Conservation (phyloP, 2,329 filamentous ascomycete genomes). For the Corynespora cassiicola region DNA sequence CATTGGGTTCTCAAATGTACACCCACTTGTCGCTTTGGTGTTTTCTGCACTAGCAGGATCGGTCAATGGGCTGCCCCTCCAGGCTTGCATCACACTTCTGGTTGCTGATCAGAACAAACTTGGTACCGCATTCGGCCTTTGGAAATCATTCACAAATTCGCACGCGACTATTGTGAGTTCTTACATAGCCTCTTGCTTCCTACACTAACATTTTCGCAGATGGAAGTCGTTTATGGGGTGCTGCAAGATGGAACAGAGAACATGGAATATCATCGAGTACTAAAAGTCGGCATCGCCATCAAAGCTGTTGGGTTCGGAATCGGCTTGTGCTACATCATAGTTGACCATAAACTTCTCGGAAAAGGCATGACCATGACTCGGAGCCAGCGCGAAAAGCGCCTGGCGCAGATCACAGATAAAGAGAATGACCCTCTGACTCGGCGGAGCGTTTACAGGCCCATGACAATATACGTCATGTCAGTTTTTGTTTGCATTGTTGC, state of each 20-base stretch:
- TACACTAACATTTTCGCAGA: too few relatives aligned
- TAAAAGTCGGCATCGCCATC: neutral
- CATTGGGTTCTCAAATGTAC: slow-evolving; percentile 3
- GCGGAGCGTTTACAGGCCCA: too few relatives aligned
- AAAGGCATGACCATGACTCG: slow-evolving; percentile 4
- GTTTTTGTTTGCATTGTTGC: neutral
- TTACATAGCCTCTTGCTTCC: too few relatives aligned
- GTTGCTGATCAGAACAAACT: slow-evolving; percentile 6
- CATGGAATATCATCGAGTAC: neutral
- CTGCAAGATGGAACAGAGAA: neutral
- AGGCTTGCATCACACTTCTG: slow-evolving; percentile 3
- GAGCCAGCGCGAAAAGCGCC: slow-evolving; percentile 2
- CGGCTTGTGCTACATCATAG: slow-evolving; percentile 1
- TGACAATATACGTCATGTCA: too few relatives aligned
- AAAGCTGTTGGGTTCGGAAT: slow-evolving; percentile 2
- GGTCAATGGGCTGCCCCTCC: slow-evolving; percentile 4
- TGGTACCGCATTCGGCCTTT: slow-evolving; percentile 4
- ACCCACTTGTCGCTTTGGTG: slow-evolving; percentile 2
- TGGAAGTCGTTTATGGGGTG: slow-evolving; percentile 1
- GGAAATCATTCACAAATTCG: slow-evolving; percentile 5
- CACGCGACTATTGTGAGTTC: slow-evolving; percentile 4
- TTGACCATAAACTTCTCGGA: slow-evolving; percentile 2
- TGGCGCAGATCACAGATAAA: too few relatives aligned
- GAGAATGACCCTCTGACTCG: too few relatives aligned
- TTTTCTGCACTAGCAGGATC: slow-evolving; percentile 3